Evolutionary conservation across 768 basidiomycete species (phyloP), one percentile per base, ranked within the genome.

Genomic region (Amanita molliuscula): DNA sequence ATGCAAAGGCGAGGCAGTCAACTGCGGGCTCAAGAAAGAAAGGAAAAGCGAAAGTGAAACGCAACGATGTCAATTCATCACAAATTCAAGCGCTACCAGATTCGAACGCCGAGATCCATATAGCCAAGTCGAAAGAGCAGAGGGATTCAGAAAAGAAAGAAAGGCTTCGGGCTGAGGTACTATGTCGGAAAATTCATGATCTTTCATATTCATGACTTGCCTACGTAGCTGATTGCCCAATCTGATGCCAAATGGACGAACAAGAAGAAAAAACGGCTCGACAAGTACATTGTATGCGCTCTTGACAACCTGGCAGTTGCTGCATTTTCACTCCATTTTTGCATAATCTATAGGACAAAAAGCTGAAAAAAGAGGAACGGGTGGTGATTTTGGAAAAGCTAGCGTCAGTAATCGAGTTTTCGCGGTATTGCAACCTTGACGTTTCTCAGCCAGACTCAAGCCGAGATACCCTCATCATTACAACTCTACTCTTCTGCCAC

Each of bases 331-430:
- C 53, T 9, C 54, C 47, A 25, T 36, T 50, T 28, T 28, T 5
- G 29, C 31, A 31, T 13, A 13, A 31, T 31, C 11, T 31, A 43
- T 54, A 93, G 90, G 86, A 90, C 44, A 93, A 93, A 68, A 94
- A 94, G 65, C 68, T 95, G 43, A 90, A 86, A 67, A 89, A 92
- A 62, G 93, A 96, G 60, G 89, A 90, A 53, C 78, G 92, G 40
- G 59, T 79, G 3, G 63, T 73, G 16, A 73, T 96, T 11, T 81
- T 95, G 48, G 79, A 88, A 55, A 91, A 88, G 62, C 71, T 96
- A 53, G 76, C 81, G 92, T 92, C 68, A 54, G 81, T 77, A 29
- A 15, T 36, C 9, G 20, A 49, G 23, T 25, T 28, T 21, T 25
- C 21, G 21, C 50, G 45, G 21, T 10, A 35, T 43, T 33, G 47